A percentile compares a stretch with the other conserved stretches of the same genome.
phyloP scores from a whole-genome alignment of 768 basidiomycete genomes.

The Boletus subcaerulescens region DNA sequence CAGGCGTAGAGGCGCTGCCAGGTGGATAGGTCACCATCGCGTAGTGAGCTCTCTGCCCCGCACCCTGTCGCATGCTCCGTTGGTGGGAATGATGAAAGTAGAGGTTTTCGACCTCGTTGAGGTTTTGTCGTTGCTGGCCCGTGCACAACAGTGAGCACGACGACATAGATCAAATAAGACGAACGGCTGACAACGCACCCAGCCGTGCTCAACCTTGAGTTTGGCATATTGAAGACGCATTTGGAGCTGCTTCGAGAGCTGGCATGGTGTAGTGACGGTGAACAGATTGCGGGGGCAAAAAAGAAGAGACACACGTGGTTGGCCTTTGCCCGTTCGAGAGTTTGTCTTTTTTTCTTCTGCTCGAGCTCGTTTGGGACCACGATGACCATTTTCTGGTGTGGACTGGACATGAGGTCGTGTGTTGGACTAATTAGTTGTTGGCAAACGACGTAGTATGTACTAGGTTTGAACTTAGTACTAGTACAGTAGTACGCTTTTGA shows the following conservation, averaged over 20 bases:
- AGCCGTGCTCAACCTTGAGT: conserved; percentile 78
- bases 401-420: conserved; percentile 4
- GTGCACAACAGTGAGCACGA: not conserved
- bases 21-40: not conserved
- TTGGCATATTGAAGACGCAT: conserved; percentile 73
- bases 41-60: conserved; percentile 18
- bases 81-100: conserved; percentile 73
- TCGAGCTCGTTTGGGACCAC: conserved; percentile 25
- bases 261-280: not conserved
- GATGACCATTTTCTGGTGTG: conserved; percentile 19
- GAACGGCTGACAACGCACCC: conserved; percentile 42
- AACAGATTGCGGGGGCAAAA: not conserved
- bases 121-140: conserved; percentile 65
- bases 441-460: not conserved
- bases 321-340: conserved; percentile 54
- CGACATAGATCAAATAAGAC: not conserved
- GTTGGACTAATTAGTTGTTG: not conserved
- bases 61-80: conserved; percentile 28
- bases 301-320: conserved; percentile 45
- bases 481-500: no score
- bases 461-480: not conserved
- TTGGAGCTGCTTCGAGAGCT: conserved; percentile 72
- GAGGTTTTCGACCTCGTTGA: conserved; percentile 80
- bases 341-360: conserved; percentile 45
- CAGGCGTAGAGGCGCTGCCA: not conserved